These are phyloP conservation scores for Leccinum disarticulatum DNA, from an alignment of 768 basidiomycete genomes.

Conservation along the genomic window DNA sequence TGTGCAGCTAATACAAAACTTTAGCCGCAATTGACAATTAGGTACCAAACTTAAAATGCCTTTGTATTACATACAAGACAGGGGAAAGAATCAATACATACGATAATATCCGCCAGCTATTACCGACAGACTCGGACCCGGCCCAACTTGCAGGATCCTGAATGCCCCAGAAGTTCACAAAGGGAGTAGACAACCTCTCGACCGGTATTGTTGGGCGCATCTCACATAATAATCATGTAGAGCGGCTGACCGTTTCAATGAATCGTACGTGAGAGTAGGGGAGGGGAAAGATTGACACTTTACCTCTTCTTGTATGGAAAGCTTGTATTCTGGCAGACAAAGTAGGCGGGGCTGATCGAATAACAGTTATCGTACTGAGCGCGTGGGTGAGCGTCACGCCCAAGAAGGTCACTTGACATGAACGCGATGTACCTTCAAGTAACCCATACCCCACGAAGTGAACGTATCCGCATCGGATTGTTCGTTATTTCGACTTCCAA, in stretches of 20 bases:
- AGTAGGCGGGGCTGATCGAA: constrained; percentile 3
- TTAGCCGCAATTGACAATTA: not conserved
- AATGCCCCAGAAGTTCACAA: no score
- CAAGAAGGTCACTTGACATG: no score
- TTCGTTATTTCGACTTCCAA: constrained; percentile 14
- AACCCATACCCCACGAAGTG: constrained; percentile 7
- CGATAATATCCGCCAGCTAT: no score
- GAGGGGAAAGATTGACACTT: not conserved
- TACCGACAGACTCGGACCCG: no score
- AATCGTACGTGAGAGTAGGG: not conserved
- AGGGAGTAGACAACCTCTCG: no score
- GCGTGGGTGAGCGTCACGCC: not conserved
- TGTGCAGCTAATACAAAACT: not conserved
- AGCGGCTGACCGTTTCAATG: not conserved
- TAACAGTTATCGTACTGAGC: constrained; percentile 16
- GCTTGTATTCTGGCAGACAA: not conserved
- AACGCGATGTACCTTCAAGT: constrained; percentile 10
- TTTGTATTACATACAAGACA: no score
- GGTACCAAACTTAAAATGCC: not conserved
- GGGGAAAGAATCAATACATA: no score
- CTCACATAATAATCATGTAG: constrained; percentile 3
- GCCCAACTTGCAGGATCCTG: no score
- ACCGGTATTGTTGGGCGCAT: no score
- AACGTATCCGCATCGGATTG: constrained; percentile 8
- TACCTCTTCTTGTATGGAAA: constrained; percentile 7